Conservation (phyloP, 2,329 filamentous ascomycete species). For the Sarocladium kiliense region DNA sequence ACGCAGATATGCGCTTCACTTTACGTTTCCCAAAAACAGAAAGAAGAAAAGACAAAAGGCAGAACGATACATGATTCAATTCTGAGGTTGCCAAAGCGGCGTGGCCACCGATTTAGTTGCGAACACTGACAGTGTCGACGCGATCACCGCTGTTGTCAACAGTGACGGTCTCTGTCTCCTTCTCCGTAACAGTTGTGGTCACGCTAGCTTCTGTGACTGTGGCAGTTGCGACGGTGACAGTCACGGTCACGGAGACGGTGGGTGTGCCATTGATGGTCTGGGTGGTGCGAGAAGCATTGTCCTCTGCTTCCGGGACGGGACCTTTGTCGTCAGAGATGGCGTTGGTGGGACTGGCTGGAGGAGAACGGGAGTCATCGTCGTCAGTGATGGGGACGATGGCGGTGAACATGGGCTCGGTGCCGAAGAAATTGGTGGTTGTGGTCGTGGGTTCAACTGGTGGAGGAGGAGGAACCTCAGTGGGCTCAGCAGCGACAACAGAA, state of each 20-base stretch:
- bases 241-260: conserved; percentile 30
- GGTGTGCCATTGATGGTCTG: conserved; percentile 23
- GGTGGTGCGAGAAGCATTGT: conserved; percentile 18
- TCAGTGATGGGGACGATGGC: conserved; percentile 24
- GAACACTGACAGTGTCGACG: conserved; percentile 6
- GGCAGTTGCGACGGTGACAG: conserved; percentile 25
- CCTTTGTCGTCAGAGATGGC: conserved; percentile 12
- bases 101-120: not conserved
- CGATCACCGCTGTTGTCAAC: conserved; percentile 12
- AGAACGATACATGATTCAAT: no score
- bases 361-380: not conserved
- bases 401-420: not conserved
- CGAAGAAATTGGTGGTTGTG: conserved; percentile 6
- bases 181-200: conserved; percentile 21
- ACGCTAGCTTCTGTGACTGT: conserved; percentile 16
- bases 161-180: conserved; percentile 24
- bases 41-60: not conserved
- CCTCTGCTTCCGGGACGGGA: conserved; percentile 11
- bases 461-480: not conserved
- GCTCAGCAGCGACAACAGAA: not conserved
- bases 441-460: not conserved
- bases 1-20: not conserved
- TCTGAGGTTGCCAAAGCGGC: no score
- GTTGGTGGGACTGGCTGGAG: conserved; percentile 9
- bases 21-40: not conserved